These are phyloP conservation scores for Penicillium paxilli DNA, from an alignment of 495 filamentous ascomycete species.

Conservation along the genomic window DNA sequence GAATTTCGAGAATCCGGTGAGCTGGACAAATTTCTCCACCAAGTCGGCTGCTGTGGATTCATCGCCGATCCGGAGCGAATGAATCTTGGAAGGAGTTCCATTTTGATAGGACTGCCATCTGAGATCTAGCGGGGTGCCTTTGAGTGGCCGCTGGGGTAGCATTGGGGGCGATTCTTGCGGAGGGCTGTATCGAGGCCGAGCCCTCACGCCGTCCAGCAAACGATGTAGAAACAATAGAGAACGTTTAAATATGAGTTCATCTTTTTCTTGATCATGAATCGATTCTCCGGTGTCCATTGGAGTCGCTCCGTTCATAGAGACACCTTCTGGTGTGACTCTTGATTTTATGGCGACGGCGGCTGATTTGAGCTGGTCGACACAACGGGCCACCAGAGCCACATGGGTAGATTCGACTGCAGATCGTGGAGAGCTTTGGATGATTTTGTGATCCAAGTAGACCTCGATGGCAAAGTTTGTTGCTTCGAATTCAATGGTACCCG, in stretches of 20 bases:
- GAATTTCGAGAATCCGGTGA: constrained; percentile 72
- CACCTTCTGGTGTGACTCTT: constrained; percentile 28
- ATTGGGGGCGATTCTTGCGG: constrained; percentile 38
- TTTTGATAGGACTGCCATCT: constrained; percentile 75
- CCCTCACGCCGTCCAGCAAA: constrained; percentile 53
- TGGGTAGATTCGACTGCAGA: constrained; percentile 68
- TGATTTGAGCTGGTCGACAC: constrained; percentile 69
- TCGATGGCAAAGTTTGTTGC: constrained; percentile 71
- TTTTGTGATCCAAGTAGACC: constrained; percentile 65
- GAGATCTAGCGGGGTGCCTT: constrained; percentile 63
- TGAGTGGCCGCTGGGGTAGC: constrained; percentile 40
- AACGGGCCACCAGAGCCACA: constrained; percentile 73
- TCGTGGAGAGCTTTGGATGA: constrained; percentile 39
- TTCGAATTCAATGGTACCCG: constrained; percentile 65
- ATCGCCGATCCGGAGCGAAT: constrained; percentile 60
- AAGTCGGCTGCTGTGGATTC: constrained; percentile 70
- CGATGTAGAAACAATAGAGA: constrained; percentile 61
- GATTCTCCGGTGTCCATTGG: constrained; percentile 48
- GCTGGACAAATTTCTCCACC: constrained; percentile 58
- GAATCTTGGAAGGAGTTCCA: constrained; percentile 53
- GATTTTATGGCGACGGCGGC: constrained; percentile 63
- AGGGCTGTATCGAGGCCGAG: constrained; percentile 54
- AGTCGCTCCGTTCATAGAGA: constrained; percentile 41
- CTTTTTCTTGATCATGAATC: constrained; percentile 43
- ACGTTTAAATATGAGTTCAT: constrained; percentile 64